Evolutionary conservation across 23 red algal species (phyloP).

Genomic region (Gracilaria vermiculophylla): DNA sequence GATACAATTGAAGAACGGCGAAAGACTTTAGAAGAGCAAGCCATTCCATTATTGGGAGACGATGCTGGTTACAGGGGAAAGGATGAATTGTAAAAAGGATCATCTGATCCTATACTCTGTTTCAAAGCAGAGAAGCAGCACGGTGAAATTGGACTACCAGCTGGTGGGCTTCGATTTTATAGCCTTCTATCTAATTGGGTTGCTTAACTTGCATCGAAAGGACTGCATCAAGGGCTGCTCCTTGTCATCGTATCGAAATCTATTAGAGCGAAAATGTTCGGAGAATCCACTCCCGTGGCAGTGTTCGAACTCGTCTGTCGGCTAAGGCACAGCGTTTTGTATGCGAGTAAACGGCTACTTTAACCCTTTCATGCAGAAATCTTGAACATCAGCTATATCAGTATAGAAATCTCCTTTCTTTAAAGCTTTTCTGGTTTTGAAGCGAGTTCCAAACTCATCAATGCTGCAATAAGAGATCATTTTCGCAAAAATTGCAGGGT

Average conservation of each 20-base stretch:
- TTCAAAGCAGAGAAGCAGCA: not conserved
- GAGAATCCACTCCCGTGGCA: not conserved
- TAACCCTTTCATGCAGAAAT: conserved; percentile 22
- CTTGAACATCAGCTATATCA: conserved; percentile 42
- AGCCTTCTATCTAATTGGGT: conserved; percentile 4
- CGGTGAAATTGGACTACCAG: not conserved
- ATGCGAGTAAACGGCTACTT: not conserved
- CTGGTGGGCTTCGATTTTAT: not conserved
- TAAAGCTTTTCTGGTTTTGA: not conserved
- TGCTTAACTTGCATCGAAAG: conserved; percentile 5
- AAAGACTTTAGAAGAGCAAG: conserved; percentile 55
- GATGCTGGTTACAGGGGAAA: conserved; percentile 46
- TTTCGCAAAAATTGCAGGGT: conserved; percentile 61
- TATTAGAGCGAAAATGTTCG: not conserved
- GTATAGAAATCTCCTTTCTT: conserved; percentile 28
- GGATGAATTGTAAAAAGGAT: conserved; percentile 31
- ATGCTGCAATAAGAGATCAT: conserved; percentile 63
- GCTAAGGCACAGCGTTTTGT: not conserved
- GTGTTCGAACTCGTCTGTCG: not conserved
- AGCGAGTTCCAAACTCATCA: conserved; percentile 39
- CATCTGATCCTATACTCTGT: not conserved
- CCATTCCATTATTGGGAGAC: conserved; percentile 35
- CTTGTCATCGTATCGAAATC: not conserved
- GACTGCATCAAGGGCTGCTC: not conserved
- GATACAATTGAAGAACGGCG: conserved; percentile 65